phyloP scores from a whole-genome alignment of 805 yeast species.

The Candida sakaeoensis region DNA sequence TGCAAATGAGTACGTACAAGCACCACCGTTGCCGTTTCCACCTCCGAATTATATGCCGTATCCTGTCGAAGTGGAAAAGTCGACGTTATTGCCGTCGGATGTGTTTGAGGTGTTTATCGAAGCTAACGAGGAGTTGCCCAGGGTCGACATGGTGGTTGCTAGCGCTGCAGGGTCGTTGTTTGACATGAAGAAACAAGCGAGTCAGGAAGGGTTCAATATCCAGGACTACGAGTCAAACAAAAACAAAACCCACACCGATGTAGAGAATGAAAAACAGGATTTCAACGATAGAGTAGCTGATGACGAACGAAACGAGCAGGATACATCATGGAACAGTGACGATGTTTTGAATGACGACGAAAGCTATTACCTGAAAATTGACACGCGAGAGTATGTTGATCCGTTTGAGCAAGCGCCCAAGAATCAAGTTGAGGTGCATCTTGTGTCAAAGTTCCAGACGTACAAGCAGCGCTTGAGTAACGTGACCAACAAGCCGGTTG shows the following conservation, averaged over 20 bases:
- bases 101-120: slow-evolving; percentile 33
- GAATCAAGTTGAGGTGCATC: slow-evolving; percentile 8
- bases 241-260: no score
- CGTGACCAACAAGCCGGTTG: slow-evolving; percentile 6
- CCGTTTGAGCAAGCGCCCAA: slow-evolving; percentile 9
- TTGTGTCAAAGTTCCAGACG: slow-evolving; percentile 2
- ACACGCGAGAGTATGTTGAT: slow-evolving; percentile 19
- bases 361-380: slow-evolving; percentile 20
- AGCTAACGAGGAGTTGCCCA: slow-evolving; percentile 34
- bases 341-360: slow-evolving; percentile 11
- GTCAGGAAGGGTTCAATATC: slow-evolving; percentile 28
- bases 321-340: slow-evolving; percentile 4
- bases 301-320: no score
- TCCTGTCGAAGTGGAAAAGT: slow-evolving; percentile 33
- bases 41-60: slow-evolving; percentile 45
- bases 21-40: slow-evolving; percentile 44
- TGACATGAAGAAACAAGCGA: slow-evolving; percentile 33
- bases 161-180: slow-evolving; percentile 43
- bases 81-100: slow-evolving; percentile 32
- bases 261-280: no score
- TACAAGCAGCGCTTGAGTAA: slow-evolving; percentile 12
- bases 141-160: slow-evolving; percentile 44
- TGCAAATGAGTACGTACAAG: slow-evolving; percentile 9
- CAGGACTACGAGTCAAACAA: slow-evolving; percentile 14
- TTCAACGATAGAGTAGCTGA: slow-evolving; percentile 4